These are phyloP conservation scores for Conoideocrella luteorostrata DNA, from an alignment of 2,329 filamentous ascomycete species.

Conservation along the genomic window DNA sequence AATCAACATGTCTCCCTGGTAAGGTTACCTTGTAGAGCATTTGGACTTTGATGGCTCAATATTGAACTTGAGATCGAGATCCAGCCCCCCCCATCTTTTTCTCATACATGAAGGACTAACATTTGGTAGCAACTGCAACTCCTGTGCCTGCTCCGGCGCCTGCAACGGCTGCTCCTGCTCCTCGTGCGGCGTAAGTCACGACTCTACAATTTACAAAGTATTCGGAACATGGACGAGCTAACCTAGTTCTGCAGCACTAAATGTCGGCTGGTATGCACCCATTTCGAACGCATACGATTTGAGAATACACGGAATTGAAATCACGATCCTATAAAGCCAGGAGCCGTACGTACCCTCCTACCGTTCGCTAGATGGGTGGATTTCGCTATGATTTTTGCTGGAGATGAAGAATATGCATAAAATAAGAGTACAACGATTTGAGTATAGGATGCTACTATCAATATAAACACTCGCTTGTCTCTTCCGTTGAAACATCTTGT, in stretches of 20 bases:
- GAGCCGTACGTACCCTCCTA: too few relatives aligned
- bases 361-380: too few relatives aligned
- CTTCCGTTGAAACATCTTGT: too few relatives aligned
- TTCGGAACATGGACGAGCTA: background rate
- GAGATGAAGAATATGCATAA: too few relatives aligned
- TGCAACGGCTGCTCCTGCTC: conserved; percentile 18
- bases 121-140: conserved; percentile 13
- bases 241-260: background rate
- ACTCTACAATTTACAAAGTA: background rate
- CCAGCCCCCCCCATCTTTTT: conserved; percentile 3
- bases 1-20: conserved; percentile 14
- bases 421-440: too few relatives aligned
- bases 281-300: background rate
- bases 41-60: background rate
- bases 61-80: too few relatives aligned
- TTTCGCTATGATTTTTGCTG: too few relatives aligned
- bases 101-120: background rate
- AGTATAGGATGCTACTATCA: too few relatives aligned
- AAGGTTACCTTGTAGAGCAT: background rate
- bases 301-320: background rate
- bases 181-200: conserved; percentile 15
- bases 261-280: background rate
- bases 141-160: conserved; percentile 17
- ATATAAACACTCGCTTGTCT: too few relatives aligned
- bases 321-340: background rate